phyloP scores from a whole-genome alignment of 1,139 yeast genomes.

The Suhomyces maxii region DNA sequence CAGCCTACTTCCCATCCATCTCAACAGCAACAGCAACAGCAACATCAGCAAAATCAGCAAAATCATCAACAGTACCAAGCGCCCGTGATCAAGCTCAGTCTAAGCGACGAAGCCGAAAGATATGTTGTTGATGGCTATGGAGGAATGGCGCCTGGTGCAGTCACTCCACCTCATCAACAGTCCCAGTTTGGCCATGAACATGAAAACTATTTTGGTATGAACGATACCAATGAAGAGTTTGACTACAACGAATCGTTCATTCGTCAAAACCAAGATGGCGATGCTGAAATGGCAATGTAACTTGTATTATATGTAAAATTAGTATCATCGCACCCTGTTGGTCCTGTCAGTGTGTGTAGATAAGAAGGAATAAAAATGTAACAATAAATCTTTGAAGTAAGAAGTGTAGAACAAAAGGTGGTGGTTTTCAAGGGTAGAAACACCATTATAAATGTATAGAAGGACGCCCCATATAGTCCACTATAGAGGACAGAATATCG shows the following conservation, averaged over 20 bases:
- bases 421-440: too few relatives aligned
- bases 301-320: conserved; percentile 10
- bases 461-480: too few relatives aligned
- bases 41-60: background rate
- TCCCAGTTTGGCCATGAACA: conserved; percentile 32
- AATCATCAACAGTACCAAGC: background rate
- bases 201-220: conserved; percentile 42
- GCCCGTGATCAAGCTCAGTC: conserved; percentile 28
- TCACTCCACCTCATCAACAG: conserved; percentile 14
- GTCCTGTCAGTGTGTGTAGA: background rate
- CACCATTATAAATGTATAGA: too few relatives aligned
- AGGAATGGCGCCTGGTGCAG: conserved; percentile 12
- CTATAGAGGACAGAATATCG: too few relatives aligned
- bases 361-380: too few relatives aligned
- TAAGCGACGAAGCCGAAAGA: conserved; percentile 41
- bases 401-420: too few relatives aligned
- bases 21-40: conserved; percentile 1
- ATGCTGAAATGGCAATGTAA: conserved; percentile 6
- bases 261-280: conserved; percentile 8
- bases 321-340: background rate
- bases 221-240: conserved; percentile 10
- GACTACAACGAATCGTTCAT: conserved; percentile 6
- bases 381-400: too few relatives aligned
- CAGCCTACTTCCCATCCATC: background rate
- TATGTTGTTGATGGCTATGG: conserved; percentile 44